Evolutionary conservation across 306 rosid species (phyloP).

Genomic region (Oemleria cerasiformis): DNA sequence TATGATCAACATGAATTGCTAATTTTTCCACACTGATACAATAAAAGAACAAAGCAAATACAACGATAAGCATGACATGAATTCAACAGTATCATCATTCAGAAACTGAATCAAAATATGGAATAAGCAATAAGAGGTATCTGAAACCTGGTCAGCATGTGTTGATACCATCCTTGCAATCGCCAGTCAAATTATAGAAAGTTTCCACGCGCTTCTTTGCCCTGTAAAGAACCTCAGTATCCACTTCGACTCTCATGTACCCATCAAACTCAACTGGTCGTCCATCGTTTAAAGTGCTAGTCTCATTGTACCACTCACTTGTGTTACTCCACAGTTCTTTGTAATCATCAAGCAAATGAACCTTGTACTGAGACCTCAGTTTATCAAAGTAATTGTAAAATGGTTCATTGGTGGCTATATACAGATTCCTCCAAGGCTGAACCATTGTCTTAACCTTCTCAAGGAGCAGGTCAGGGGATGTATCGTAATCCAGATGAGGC

Average conservation of each 20-base stretch:
- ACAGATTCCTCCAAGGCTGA: constrained; percentile 86
- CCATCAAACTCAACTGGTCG: constrained; percentile 92
- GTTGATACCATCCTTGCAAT: constrained; percentile 96
- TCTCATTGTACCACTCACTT: constrained; percentile 96
- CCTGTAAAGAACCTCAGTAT: constrained; percentile 90
- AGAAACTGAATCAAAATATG: constrained; percentile 29
- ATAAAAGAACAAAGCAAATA: constrained; percentile 41
- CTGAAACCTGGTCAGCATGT: constrained; percentile 68
- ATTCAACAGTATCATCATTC: constrained; percentile 38
- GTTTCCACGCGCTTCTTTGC: constrained; percentile 87
- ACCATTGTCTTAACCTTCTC: constrained; percentile 74
- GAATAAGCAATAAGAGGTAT: constrained; percentile 26
- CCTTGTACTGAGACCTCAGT: constrained; percentile 79
- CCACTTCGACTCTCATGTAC: constrained; percentile 97
- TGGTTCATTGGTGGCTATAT: constrained; percentile 86
- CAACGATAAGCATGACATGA: constrained; percentile 36
- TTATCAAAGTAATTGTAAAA: constrained; percentile 92
- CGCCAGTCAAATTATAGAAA: constrained; percentile 79
- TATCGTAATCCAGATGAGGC: constrained; percentile 88
- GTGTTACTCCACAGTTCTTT: constrained; percentile 81
- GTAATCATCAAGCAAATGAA: constrained; percentile 92
- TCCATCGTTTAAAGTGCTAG: constrained; percentile 59
- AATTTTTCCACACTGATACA: constrained; percentile 26
- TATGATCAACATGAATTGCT: constrained; percentile 26
- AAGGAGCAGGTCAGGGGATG: constrained; percentile 69